Percentiles rank a stretch among this genome's conserved stretches.
These are phyloP conservation scores for Clavispora santaluciae DNA, from an alignment of 805 yeast species.

Conservation along the genomic window DNA sequence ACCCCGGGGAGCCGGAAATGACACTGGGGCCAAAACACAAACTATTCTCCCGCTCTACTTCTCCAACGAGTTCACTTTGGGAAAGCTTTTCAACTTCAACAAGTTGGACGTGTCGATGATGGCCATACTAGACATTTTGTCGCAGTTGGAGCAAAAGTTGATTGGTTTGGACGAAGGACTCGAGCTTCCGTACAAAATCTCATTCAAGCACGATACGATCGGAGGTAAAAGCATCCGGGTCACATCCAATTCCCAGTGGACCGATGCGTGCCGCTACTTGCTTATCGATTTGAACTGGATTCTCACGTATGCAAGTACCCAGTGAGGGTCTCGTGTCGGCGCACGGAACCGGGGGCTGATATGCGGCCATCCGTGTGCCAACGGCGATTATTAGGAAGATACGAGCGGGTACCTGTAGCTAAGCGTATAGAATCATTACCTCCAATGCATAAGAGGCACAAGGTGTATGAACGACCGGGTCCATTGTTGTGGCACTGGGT, in stretches of 20 bases:
- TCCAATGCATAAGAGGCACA: neutral
- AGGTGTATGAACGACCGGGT: no score
- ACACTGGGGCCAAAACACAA: conserved; percentile 17
- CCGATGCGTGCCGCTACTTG: conserved; percentile 78
- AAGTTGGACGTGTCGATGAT: conserved; percentile 79
- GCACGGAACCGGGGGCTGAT: no score
- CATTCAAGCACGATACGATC: conserved; percentile 52
- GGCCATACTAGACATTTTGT: conserved; percentile 61
- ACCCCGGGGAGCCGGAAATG: conserved; percentile 11
- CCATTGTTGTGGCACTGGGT: no score
- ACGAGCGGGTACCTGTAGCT: no score
- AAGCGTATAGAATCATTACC: no score
- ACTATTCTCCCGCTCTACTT: conserved; percentile 55
- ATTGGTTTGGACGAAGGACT: conserved; percentile 46
- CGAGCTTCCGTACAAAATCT: conserved; percentile 71
- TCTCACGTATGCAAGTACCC: conserved; percentile 57
- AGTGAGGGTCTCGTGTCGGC: no score
- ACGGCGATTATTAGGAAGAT: no score
- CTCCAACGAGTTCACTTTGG: conserved; percentile 68
- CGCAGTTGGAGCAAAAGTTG: conserved; percentile 44
- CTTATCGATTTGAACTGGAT: conserved; percentile 80
- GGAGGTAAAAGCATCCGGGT: conserved; percentile 75
- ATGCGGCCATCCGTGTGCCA: no score
- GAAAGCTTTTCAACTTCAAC: conserved; percentile 67
- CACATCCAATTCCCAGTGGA: conserved; percentile 79